Conservation (phyloP, 495 filamentous ascomycete species). For the Tuber borchii region DNA sequence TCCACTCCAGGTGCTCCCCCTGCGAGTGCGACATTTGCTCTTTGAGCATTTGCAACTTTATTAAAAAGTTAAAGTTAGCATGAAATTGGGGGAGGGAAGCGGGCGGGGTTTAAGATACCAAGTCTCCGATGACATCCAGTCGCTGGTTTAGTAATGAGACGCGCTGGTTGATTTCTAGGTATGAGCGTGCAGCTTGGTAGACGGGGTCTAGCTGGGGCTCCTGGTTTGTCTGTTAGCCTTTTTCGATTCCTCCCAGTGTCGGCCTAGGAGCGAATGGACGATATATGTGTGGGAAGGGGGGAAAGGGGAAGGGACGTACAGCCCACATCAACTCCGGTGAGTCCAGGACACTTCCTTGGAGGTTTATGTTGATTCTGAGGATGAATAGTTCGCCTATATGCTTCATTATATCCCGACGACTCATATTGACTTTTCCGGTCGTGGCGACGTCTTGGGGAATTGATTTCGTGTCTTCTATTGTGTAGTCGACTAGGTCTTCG, state of each 20-base stretch:
- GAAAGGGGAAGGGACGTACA: conserved; percentile 16
- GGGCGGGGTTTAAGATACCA: conserved; percentile 43
- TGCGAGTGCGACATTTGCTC: conserved; percentile 96
- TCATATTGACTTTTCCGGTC: conserved; percentile 82
- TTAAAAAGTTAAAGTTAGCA: not conserved
- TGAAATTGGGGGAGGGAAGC: not conserved
- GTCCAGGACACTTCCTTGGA: conserved; percentile 95
- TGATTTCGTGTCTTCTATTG: conserved; percentile 80
- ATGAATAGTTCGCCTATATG: conserved; percentile 98
- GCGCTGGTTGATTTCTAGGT: conserved; percentile 95
- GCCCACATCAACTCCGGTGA: conserved; percentile 98
- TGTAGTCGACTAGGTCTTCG: conserved; percentile 89
- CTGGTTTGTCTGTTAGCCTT: conserved; percentile 11
- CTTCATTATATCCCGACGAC: conserved; percentile 86
- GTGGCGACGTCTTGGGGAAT: conserved; percentile 83
- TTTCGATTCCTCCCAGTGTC: not conserved
- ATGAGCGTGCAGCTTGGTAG: conserved; percentile 88
- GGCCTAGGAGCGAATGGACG: not conserved
- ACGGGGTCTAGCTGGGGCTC: conserved; percentile 93
- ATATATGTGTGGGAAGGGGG: not conserved
- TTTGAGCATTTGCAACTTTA: conserved; percentile 73
- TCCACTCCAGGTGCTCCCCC: conserved; percentile 93
- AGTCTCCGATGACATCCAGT: conserved; percentile 86
- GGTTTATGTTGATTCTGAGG: conserved; percentile 90
- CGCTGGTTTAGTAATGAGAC: conserved; percentile 85